Evolutionary conservation across 805 yeast species (phyloP), one percentile per base, ranked within the genome.

Genomic region (Candida maesae): DNA sequence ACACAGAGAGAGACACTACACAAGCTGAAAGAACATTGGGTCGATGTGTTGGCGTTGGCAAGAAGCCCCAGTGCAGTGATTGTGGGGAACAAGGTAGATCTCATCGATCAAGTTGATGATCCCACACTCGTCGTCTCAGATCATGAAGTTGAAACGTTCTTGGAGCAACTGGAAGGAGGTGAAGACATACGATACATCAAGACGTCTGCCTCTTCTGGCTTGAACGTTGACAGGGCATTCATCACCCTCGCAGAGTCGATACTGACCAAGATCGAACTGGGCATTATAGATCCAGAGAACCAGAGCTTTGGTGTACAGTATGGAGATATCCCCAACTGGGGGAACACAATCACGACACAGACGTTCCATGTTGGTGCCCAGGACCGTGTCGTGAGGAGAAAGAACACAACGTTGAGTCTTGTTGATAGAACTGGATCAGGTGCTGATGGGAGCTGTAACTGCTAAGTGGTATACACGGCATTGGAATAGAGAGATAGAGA

Each of bases 261-360:
- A 2, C 49, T 72, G 21, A 62, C 75, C 1, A 71, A 71, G 51
- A 61, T 74, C 13, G 78, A 74, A 46, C 54, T 67, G 21, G 79
- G 78, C 1, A 57, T 51, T 5, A 53, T 73, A 7, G 75, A 73
- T 45, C 77, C 77, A 0, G 76, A 73, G 43, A 64, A 65, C 39
- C 61, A 64, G 15, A 65, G 63, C 34, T 60, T 62, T 28, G 79
- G 79, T 2, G 76, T 73, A 3, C 79, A 74, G 45, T 73, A 71
- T 12, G 28, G 72, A 70, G 36, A 26, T 50, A 5, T 10, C 10
- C 65, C 69, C n/a, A 38, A 35, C 32, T 42, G 46, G 44, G 38
- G 42, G 6, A 38, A n/a, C 27, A 45, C 44, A n/a, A 30, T 42
- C 2, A 24, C 45, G 5, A 21, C 45, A 5, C 35, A 34, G 26